These are phyloP conservation scores for Leptoxyphium fumago DNA, from an alignment of 2,329 filamentous ascomycete species.

Conservation along the genomic window DNA sequence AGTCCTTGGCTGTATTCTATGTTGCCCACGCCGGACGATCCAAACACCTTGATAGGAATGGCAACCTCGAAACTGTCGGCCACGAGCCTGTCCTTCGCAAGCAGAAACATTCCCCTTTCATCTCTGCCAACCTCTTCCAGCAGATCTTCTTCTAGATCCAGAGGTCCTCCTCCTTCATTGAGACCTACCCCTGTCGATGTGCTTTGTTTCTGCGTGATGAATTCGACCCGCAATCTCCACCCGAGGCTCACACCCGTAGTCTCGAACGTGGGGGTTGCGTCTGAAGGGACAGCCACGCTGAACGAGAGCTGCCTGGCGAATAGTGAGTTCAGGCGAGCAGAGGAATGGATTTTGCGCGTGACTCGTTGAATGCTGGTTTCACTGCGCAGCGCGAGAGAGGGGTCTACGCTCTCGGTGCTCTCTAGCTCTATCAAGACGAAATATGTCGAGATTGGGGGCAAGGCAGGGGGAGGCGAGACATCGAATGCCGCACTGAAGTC, in stretches of 20 bases:
- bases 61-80: constrained; percentile 23
- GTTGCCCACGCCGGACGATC: constrained; percentile 13
- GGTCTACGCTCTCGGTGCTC: constrained; percentile 69
- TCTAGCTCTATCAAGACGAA: constrained; percentile 74
- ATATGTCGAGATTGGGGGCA: constrained; percentile 45
- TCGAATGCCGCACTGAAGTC: constrained; percentile 48
- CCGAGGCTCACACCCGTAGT: constrained; percentile 77
- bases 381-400: constrained; percentile 67
- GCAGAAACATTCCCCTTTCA: constrained; percentile 19
- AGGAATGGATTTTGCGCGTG: constrained; percentile 67
- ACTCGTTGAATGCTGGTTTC: constrained; percentile 75
- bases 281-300: constrained; percentile 65
- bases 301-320: constrained; percentile 71
- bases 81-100: constrained; percentile 20
- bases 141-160: constrained; percentile 7
- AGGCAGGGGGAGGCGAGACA: constrained; percentile 31
- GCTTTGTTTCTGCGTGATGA: constrained; percentile 47
- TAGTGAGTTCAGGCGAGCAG: constrained; percentile 66
- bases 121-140: constrained; percentile 21
- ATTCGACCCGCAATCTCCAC: constrained; percentile 84
- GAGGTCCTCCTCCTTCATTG: constrained; percentile 51
- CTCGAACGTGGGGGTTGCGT: constrained; percentile 78
- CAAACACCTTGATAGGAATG: constrained; percentile 23
- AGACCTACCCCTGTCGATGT: constrained; percentile 3
- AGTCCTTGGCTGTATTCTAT: constrained; percentile 1